These are phyloP conservation scores for Tricholomella constricta DNA, from an alignment of 768 basidiomycete species.

Conservation along the genomic window DNA sequence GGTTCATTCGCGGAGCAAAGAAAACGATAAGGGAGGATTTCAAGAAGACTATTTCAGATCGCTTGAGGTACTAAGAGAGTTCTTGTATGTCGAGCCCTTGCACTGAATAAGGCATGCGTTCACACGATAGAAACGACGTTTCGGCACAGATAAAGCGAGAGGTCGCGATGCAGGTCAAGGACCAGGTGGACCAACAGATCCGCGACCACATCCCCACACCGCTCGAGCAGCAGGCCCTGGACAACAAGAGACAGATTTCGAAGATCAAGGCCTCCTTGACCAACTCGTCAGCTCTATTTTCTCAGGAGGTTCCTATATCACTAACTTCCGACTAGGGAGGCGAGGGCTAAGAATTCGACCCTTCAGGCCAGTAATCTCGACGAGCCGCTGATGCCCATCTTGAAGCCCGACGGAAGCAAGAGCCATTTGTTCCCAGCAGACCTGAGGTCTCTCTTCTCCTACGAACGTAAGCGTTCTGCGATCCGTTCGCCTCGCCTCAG, in stretches of 20 bases:
- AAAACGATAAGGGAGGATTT: constrained; percentile 25
- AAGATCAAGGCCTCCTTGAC: constrained; percentile 45
- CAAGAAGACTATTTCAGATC: constrained; percentile 21
- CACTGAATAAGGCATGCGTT: not conserved
- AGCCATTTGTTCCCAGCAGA: constrained; percentile 53
- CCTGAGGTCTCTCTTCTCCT: constrained; percentile 50
- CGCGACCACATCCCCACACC: constrained; percentile 48
- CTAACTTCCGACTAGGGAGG: constrained; percentile 35
- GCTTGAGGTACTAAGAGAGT: constrained; percentile 32
- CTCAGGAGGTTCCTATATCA: not conserved
- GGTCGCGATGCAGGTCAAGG: constrained; percentile 42
- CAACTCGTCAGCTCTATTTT: constrained; percentile 47
- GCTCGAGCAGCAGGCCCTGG: constrained; percentile 43
- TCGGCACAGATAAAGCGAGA: constrained; percentile 41
- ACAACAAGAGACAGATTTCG: constrained; percentile 44
- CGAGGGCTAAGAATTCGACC: constrained; percentile 49
- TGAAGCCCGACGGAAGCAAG: constrained; percentile 48
- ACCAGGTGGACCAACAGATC: constrained; percentile 52
- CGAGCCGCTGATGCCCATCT: constrained; percentile 47
- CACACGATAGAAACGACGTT: constrained; percentile 23
- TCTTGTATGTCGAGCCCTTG: not conserved
- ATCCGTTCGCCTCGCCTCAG: too few species aligned
- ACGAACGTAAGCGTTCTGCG: constrained; percentile 48
- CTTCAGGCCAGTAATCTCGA: constrained; percentile 41
- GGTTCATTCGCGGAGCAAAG: constrained; percentile 31